These are phyloP conservation scores for Mytilinidion resinicola DNA, from an alignment of 495 filamentous ascomycete species.

Conservation along the genomic window DNA sequence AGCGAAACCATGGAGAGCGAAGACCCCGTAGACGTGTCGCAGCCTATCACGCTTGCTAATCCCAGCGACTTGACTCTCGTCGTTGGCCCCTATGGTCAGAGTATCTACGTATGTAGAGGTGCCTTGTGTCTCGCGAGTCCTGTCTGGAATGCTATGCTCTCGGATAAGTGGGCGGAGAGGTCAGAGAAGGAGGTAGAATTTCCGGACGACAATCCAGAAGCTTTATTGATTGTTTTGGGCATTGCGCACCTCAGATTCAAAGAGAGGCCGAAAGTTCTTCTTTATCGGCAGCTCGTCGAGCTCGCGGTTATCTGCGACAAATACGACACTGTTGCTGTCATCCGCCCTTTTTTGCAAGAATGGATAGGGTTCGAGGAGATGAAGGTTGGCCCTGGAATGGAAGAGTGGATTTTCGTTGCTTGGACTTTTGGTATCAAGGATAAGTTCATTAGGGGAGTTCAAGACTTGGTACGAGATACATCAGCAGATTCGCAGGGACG, in stretches of 20 bases:
- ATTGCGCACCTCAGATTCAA: slow-evolving; percentile 1
- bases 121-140: no score
- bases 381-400: neutral
- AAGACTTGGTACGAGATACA: neutral
- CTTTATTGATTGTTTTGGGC: neutral
- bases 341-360: neutral
- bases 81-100: no score
- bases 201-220: neutral
- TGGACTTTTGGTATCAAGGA: slow-evolving; percentile 1
- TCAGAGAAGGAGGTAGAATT: neutral
- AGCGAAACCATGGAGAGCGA: no score
- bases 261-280: neutral
- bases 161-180: no score
- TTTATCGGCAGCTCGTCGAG: neutral
- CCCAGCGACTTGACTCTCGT: no score
- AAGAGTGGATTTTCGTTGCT: slow-evolving; percentile 4
- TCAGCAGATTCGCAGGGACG: neutral
- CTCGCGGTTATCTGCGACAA: slow-evolving; percentile 1
- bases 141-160: no score
- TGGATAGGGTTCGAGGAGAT: neutral
- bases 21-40: no score
- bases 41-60: no score
- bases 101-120: no score
- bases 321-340: slow-evolving; percentile 1
- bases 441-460: neutral